Evolutionary conservation across 2,329 filamentous ascomycete genomes (phyloP).

Genomic region (Penicillium sp.): DNA sequence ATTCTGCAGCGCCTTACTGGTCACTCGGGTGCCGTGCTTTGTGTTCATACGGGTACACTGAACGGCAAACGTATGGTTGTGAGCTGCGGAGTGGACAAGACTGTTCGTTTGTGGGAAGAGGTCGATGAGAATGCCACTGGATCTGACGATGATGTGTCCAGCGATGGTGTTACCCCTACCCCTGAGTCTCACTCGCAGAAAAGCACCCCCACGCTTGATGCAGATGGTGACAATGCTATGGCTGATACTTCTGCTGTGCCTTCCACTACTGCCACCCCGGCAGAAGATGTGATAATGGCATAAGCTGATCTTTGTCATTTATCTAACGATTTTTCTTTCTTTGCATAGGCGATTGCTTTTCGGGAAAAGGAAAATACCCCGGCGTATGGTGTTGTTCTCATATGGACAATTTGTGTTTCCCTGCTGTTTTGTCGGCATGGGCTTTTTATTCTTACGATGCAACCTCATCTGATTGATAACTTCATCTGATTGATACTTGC

Average conservation of each 20-base stretch:
- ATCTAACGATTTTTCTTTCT: conserved; percentile 8
- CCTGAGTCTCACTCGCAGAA: neutral
- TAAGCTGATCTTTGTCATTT: conserved; percentile 5
- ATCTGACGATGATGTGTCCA: neutral
- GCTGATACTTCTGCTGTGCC: conserved; percentile 15
- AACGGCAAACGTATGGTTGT: conserved; percentile 53
- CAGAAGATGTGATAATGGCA: conserved; percentile 17
- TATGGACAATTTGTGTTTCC: conserved; percentile 6
- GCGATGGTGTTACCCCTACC: neutral
- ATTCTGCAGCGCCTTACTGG: conserved; percentile 67
- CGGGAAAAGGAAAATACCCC: conserved; percentile 12
- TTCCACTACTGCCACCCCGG: conserved; percentile 16
- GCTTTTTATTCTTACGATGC: neutral
- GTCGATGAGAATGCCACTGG: conserved; percentile 16
- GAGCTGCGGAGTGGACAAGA: conserved; percentile 63
- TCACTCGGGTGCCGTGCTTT: conserved; percentile 59
- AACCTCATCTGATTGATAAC: neutral
- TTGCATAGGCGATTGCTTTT: conserved; percentile 12
- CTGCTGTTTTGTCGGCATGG: neutral
- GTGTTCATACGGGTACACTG: conserved; percentile 59
- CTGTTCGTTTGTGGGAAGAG: conserved; percentile 62
- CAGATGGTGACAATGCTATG: conserved; percentile 21
- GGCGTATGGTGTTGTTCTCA: conserved; percentile 10
- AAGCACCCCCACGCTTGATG: conserved; percentile 6
- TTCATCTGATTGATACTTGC: neutral